Evolutionary conservation across 257 asterid genomes (phyloP), one percentile per base, ranked within the genome.

Genomic region (Scutellaria galericulata): DNA sequence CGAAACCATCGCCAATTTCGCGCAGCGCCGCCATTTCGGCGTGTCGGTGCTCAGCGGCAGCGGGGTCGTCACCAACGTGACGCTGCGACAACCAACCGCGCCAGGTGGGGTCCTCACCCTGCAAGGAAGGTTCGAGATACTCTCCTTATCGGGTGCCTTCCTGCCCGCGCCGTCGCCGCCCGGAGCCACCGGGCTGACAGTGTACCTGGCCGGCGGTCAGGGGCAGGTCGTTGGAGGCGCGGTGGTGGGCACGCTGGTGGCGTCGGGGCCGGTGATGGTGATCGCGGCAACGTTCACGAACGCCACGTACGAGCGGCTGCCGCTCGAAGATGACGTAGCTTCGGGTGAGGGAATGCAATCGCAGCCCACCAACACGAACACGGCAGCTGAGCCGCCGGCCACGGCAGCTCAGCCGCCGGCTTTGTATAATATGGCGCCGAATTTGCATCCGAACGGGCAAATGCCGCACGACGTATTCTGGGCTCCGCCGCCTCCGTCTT

Each of bases 231-330:
- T 89, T 2, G 97, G 97, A 6, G 97, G 97, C 31, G 79, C 79
- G 14, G 94, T 91, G 68, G 88, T 79, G 2, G 92, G 94, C 0
- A 56, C 89, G 0, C 45, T 91, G 66, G 64, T 77, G 39, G 96
- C 97, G 0, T 86, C 94, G 0, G 97, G 97, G 9, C 96, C 97
- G 20, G 97, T 91, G 44, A 85, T 91, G 90, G 89, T 91, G 7
- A 83, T 91, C 12, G 97, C 92, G 1, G 96, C 97, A 7, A 86
- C 96, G 0, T 91, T 89, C 74, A 69, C 83, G 0, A 88, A 89
- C 65, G 90, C 96, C 0, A 83, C 90, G 1, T 91, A 75, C 51
- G 97, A 88, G 86, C 84, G 88, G 81, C 73, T 91, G 71, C 96
- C 97, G 0, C 48, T 91, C 10, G 88, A 84, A 24, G 96, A 90